phyloP scores from a whole-genome alignment of 1,284 basidiomycete genomes.

The Fomitopsis palustris region DNA sequence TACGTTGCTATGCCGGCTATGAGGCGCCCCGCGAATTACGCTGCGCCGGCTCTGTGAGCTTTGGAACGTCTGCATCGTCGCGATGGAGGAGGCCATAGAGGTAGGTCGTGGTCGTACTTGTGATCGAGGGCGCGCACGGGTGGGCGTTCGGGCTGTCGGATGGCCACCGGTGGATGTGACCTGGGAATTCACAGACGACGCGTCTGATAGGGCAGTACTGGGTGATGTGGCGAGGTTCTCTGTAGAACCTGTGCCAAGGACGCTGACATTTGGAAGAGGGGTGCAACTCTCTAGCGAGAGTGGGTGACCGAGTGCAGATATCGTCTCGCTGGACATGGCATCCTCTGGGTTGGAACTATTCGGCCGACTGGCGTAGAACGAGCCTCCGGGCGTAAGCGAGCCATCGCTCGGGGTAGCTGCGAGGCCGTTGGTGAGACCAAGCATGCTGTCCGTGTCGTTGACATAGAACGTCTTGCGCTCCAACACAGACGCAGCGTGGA shows the following conservation, averaged over 20 bases:
- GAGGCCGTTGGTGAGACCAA: constrained; percentile 12
- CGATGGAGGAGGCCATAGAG: constrained; percentile 38
- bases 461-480: constrained; percentile 21
- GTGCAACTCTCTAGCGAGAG: constrained; percentile 9
- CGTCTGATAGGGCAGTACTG: constrained; percentile 17
- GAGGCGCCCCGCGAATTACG: constrained; percentile 44
- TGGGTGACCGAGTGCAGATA: constrained; percentile 20
- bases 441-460: constrained; percentile 12
- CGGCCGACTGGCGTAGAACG: constrained; percentile 17
- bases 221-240: constrained; percentile 13
- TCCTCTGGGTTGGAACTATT: constrained; percentile 25
- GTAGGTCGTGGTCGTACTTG: constrained; percentile 21
- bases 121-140: constrained; percentile 14
- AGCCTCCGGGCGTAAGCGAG: constrained; percentile 24
- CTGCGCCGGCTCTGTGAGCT: constrained; percentile 28
- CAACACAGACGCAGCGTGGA: constrained; percentile 34
- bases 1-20: constrained; percentile 49
- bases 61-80: constrained; percentile 28
- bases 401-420: constrained; percentile 23
- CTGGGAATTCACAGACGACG: constrained; percentile 10
- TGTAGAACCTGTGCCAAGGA: constrained; percentile 12
- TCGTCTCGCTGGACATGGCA: constrained; percentile 22
- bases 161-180: neutral
- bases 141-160: constrained; percentile 16
- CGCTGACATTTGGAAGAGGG: constrained; percentile 15